A percentile compares a stretch with the other conserved stretches of the same genome.
phyloP scores from a whole-genome alignment of 768 basidiomycete genomes.

The Lentinula aciculospora region DNA sequence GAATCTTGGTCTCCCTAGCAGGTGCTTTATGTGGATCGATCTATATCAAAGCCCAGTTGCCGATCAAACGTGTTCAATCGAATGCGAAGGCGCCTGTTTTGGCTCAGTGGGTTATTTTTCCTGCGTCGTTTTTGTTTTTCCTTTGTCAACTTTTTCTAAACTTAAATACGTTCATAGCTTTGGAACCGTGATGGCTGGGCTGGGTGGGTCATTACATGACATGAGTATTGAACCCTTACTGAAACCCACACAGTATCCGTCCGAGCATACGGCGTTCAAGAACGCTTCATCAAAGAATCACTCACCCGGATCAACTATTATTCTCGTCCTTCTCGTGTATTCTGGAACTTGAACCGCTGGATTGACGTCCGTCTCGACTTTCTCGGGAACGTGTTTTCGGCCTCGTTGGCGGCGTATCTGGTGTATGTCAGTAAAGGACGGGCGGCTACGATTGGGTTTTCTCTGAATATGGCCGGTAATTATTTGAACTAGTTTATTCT shows the following conservation, averaged over 20 bases:
- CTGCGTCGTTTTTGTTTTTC: background rate
- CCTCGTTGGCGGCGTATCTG: slow-evolving; percentile 35
- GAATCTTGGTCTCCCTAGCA: slow-evolving; percentile 31
- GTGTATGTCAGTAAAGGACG: slow-evolving; percentile 19
- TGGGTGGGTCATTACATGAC: slow-evolving; percentile 16
- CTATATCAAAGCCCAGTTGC: slow-evolving; percentile 43
- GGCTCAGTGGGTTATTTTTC: slow-evolving; percentile 19
- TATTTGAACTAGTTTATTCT: no score
- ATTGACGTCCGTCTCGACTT: slow-evolving; percentile 33
- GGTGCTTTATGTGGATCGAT: slow-evolving; percentile 39
- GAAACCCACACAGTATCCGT: slow-evolving; percentile 22
- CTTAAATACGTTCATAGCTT: slow-evolving; percentile 14
- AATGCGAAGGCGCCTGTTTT: slow-evolving; percentile 11
- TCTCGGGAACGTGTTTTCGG: slow-evolving; percentile 37
- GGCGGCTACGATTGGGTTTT: slow-evolving; percentile 27
- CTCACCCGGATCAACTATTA: slow-evolving; percentile 34
- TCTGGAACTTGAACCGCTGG: slow-evolving; percentile 30
- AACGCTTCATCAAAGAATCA: slow-evolving; percentile 25
- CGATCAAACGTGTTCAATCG: slow-evolving; percentile 31
- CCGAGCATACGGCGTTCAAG: slow-evolving; percentile 40
- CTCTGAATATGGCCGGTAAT: slow-evolving; percentile 33
- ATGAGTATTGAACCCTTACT: background rate
- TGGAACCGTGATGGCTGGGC: slow-evolving; percentile 37
- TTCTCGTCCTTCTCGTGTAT: slow-evolving; percentile 21
- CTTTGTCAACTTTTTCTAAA: slow-evolving; percentile 7